Evolutionary conservation across 129 eudicot genomes (phyloP).

Genomic region (carrot (Daucus carota)): DNA sequence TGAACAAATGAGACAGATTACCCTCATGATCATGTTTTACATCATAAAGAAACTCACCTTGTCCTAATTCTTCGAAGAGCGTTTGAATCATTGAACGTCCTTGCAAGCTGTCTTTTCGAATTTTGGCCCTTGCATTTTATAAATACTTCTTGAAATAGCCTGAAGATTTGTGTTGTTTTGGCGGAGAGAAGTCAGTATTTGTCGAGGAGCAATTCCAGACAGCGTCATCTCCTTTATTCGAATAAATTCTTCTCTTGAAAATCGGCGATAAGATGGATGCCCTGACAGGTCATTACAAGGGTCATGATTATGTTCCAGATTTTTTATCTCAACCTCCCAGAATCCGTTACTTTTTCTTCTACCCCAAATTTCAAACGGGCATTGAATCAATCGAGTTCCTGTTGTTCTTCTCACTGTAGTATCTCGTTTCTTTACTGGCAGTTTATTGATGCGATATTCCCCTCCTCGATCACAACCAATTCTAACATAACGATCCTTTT

Average conservation of each 20-base stretch:
- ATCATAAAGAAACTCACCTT: constrained; percentile 5
- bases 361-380: neutral
- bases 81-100: constrained; percentile 1
- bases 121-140: neutral
- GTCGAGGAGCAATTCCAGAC: too few relatives aligned
- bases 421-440: neutral
- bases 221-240: too few relatives aligned
- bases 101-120: neutral
- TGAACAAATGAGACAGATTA: constrained; percentile 7
- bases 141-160: too few relatives aligned
- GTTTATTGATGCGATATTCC: neutral
- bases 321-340: neutral
- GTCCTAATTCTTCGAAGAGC: constrained; percentile 13
- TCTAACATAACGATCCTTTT: neutral
- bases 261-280: neutral
- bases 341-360: neutral
- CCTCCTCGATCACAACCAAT: neutral
- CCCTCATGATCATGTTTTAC: neutral
- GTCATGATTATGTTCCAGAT: neutral
- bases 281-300: neutral
- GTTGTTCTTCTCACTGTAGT: neutral
- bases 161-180: too few relatives aligned
- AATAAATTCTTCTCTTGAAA: neutral
- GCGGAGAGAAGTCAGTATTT: too few relatives aligned
- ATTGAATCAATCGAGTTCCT: neutral